phyloP scores from a whole-genome alignment of 805 yeast genomes.

The Scheffersomyces coipomensis region DNA sequence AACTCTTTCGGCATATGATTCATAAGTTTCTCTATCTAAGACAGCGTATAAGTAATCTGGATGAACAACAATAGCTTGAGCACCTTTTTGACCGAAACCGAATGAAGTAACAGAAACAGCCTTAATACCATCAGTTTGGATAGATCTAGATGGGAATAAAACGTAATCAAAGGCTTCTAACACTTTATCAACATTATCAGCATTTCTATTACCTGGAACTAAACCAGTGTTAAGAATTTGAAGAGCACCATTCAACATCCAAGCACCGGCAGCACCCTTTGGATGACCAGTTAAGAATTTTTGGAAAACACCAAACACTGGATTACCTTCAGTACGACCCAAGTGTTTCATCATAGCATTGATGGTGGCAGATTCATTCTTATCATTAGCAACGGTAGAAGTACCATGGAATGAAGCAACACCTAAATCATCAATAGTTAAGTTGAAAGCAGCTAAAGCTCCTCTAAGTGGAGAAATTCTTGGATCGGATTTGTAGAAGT shows the following conservation, averaged over 20 bases:
- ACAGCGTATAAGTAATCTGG: constrained; percentile 91
- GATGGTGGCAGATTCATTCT: constrained; percentile 93
- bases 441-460: constrained; percentile 89
- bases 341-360: constrained; percentile 91
- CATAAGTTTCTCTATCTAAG: constrained; percentile 69
- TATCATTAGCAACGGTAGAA: constrained; percentile 96
- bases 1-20: constrained; percentile 69
- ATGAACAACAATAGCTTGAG: constrained; percentile 87
- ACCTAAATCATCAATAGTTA: constrained; percentile 91
- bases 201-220: constrained; percentile 98
- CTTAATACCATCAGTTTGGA: constrained; percentile 95
- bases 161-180: constrained; percentile 85
- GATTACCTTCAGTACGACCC: constrained; percentile 97
- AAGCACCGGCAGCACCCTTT: constrained; percentile 99
- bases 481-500: constrained; percentile 86
- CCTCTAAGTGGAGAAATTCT: constrained; percentile 97
- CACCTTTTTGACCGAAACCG: constrained; percentile 99
- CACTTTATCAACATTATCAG: constrained; percentile 87
- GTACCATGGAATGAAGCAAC: constrained; percentile 99
- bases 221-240: constrained; percentile 90
- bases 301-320: constrained; percentile 97
- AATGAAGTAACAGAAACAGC: constrained; percentile 96
- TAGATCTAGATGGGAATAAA: constrained; percentile 89
- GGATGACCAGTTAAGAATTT: constrained; percentile 99
- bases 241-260: constrained; percentile 99